These are phyloP conservation scores for Gamarada debralockiae DNA, from an alignment of 495 filamentous ascomycete species.

Conservation along the genomic window DNA sequence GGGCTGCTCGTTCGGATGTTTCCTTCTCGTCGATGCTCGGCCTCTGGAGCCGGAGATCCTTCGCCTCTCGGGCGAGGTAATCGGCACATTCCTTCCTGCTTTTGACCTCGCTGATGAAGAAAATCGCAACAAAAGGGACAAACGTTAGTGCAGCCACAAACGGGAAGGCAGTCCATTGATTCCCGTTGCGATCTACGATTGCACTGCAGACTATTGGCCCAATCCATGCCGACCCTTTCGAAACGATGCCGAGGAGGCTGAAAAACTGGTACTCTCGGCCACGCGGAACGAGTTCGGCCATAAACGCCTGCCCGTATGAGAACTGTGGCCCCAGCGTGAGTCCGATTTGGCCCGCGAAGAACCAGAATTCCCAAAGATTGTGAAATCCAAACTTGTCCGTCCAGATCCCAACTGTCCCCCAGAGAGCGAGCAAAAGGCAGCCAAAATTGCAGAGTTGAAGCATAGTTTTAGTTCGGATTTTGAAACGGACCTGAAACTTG, in stretches of 20 bases:
- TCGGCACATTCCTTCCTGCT: constrained; percentile 22
- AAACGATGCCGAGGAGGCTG: constrained; percentile 24
- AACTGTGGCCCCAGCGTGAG: constrained; percentile 22
- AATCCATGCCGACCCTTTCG: constrained; percentile 23
- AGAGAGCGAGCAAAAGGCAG: too few relatives aligned
- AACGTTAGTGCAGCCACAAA: constrained; percentile 20
- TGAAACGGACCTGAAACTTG: constrained; percentile 18
- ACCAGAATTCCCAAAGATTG: constrained; percentile 28
- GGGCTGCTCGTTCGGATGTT: too few relatives aligned
- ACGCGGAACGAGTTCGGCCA: constrained; percentile 23
- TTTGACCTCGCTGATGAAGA: constrained; percentile 26
- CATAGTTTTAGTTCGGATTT: constrained; percentile 20
- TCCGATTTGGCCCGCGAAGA: constrained; percentile 18
- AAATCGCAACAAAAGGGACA: constrained; percentile 22
- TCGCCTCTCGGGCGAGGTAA: constrained; percentile 20
- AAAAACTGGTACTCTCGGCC: constrained; percentile 27
- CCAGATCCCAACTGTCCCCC: constrained; percentile 26
- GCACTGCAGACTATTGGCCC: constrained; percentile 22
- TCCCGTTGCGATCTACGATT: constrained; percentile 20
- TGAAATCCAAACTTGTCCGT: constrained; percentile 22
- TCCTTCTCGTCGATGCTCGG: too few relatives aligned
- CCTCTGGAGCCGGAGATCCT: constrained; percentile 12
- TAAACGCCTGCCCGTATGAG: constrained; percentile 23
- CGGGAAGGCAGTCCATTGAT: constrained; percentile 24
- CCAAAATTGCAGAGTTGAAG: constrained; percentile 22